Percentiles rank a stretch among this genome's conserved stretches.
These are phyloP conservation scores for Saccharomycopsis sp. DNA, from an alignment of 805 yeast genomes.

Conservation along the genomic window DNA sequence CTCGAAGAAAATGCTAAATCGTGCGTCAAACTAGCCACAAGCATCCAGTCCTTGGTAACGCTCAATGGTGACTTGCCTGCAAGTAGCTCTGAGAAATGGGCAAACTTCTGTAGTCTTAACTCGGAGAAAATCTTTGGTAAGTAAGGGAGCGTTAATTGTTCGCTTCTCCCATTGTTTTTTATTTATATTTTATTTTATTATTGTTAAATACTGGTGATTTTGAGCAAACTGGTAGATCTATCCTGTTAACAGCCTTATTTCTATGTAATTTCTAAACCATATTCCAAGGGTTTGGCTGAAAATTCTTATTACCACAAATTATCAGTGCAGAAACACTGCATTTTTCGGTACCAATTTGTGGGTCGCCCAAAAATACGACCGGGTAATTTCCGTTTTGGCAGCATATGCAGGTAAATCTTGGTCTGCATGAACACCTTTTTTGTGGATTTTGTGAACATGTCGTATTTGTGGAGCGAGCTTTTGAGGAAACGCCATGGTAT, in stretches of 20 bases:
- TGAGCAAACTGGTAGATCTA: too few species aligned
- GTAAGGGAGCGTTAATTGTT: background rate
- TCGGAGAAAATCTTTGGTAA: background rate
- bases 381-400: too few species aligned
- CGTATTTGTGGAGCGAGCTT: too few species aligned
- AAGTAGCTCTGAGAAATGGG: background rate
- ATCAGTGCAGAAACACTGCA: too few species aligned
- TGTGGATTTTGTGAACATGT: background rate
- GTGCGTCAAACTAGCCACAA: background rate
- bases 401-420: too few species aligned
- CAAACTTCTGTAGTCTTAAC: background rate
- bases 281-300: too few species aligned
- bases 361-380: background rate
- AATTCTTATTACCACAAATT: background rate
- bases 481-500: background rate
- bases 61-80: background rate
- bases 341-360: background rate
- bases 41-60: background rate
- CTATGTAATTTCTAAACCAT: too few species aligned
- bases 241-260: too few species aligned
- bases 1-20: slow-evolving; percentile 9
- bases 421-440: background rate
- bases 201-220: too few species aligned
- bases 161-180: background rate
- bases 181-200: too few species aligned